phyloP scores from a whole-genome alignment of 2,329 filamentous ascomycete genomes.

The Verticillium zaregamsianum region DNA sequence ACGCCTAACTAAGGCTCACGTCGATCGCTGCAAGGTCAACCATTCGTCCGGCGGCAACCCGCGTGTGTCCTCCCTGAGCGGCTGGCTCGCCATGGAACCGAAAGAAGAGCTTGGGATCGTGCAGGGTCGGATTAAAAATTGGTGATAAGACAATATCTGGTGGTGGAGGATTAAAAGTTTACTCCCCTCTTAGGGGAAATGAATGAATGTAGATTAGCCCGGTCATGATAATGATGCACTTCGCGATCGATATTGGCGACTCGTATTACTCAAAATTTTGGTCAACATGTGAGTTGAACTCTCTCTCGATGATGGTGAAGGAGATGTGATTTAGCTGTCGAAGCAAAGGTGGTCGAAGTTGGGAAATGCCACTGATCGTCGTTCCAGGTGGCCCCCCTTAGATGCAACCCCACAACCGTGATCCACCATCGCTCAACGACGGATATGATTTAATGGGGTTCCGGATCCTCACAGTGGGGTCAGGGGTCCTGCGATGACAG shows the following conservation, averaged over 20 bases:
- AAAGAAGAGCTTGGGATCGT: background rate
- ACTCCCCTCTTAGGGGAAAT: background rate
- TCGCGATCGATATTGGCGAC: background rate
- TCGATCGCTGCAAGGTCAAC: background rate
- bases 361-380: too few relatives aligned
- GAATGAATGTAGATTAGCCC: background rate
- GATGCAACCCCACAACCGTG: background rate
- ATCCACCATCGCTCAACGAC: background rate
- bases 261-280: background rate
- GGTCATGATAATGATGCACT: background rate
- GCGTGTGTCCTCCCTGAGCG: constrained; percentile 14
- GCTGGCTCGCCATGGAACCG: constrained; percentile 15
- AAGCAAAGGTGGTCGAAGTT: too few relatives aligned
- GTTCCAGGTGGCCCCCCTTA: background rate
- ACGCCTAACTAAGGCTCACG: background rate
- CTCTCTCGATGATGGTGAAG: too few relatives aligned
- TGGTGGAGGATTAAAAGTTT: background rate
- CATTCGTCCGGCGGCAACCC: background rate
- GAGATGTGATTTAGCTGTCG: too few relatives aligned
- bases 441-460: background rate
- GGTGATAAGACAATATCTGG: background rate
- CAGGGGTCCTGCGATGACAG: background rate
- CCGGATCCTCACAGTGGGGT: background rate
- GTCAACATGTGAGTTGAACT: background rate
- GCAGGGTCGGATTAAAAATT: background rate